These are phyloP conservation scores for Cryptococcus sp. DNA, from an alignment of 1,284 basidiomycete species.

Conservation along the genomic window DNA sequence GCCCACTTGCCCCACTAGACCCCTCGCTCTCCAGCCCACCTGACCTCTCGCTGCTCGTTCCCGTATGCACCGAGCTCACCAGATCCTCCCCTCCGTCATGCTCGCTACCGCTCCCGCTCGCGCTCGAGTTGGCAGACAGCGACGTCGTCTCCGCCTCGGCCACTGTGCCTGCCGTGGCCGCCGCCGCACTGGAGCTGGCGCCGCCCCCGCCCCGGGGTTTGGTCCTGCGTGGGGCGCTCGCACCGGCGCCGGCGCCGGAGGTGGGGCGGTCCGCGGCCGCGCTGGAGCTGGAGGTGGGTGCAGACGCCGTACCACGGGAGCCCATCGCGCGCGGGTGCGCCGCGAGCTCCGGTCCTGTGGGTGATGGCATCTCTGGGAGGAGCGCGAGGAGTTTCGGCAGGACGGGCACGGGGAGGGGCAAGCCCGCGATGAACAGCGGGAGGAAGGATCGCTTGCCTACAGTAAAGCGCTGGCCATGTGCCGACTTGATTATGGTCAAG, in stretches of 20 bases:
- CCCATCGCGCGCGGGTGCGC: neutral
- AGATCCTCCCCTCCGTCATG: slow-evolving; percentile 42
- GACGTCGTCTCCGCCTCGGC: slow-evolving; percentile 6
- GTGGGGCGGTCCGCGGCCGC: too few relatives aligned
- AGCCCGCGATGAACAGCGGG: slow-evolving; percentile 22
- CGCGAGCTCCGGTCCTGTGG: slow-evolving; percentile 27
- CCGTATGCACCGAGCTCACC: slow-evolving; percentile 39
- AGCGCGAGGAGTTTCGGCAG: slow-evolving; percentile 24
- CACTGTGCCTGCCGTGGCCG: neutral
- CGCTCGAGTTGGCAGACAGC: too few relatives aligned
- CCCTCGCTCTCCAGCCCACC: slow-evolving; percentile 16
- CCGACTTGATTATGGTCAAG: slow-evolving; percentile 31
- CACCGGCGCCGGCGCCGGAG: too few relatives aligned
- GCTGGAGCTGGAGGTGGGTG: too few relatives aligned
- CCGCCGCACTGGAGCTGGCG: too few relatives aligned
- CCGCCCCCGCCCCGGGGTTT: too few relatives aligned
- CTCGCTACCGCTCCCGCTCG: slow-evolving; percentile 24
- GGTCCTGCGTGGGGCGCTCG: too few relatives aligned
- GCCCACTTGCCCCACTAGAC: slow-evolving; percentile 20
- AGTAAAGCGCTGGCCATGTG: slow-evolving; percentile 12
- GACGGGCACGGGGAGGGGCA: slow-evolving; percentile 24
- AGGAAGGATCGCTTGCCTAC: slow-evolving; percentile 37
- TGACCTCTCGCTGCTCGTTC: slow-evolving; percentile 22
- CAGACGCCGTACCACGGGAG: too few relatives aligned
- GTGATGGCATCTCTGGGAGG: slow-evolving; percentile 28